These are phyloP conservation scores for Ramalina intermedia DNA, from an alignment of 495 filamentous ascomycete genomes.

Conservation along the genomic window DNA sequence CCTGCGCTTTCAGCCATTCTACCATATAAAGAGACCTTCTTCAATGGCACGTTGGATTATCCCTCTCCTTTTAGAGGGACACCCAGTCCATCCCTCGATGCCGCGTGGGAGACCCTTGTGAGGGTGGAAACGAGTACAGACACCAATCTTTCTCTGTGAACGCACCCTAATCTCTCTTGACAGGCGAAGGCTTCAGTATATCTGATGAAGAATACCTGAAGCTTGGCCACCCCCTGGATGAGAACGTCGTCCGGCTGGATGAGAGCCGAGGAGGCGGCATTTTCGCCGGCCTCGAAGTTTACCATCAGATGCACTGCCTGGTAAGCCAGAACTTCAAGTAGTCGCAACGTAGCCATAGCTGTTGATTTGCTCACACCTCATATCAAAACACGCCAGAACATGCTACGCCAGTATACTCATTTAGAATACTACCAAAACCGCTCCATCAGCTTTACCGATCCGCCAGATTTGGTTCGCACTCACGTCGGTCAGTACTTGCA, in stretches of 20 bases:
- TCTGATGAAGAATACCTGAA: not conserved
- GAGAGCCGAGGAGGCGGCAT: not conserved
- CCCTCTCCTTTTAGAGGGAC: too few relatives aligned
- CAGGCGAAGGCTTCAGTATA: conserved; percentile 1
- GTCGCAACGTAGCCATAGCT: not conserved
- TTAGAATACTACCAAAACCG: not conserved
- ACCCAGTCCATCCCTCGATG: too few relatives aligned
- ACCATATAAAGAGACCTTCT: too few relatives aligned
- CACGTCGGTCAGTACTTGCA: not conserved
- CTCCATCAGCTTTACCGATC: not conserved
- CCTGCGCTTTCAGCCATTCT: too few relatives aligned
- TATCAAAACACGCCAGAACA: too few relatives aligned
- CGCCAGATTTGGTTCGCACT: not conserved
- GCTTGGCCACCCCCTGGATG: not conserved
- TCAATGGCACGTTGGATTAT: too few relatives aligned
- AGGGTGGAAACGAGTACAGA: not conserved
- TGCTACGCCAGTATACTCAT: not conserved
- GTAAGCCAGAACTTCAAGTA: not conserved
- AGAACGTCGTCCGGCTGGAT: not conserved
- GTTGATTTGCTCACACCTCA: too few relatives aligned
- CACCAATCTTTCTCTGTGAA: not conserved
- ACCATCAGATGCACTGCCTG: conserved; percentile 5
- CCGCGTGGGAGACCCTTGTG: conserved; percentile 2
- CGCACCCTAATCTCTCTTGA: not conserved
- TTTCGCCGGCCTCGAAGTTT: conserved; percentile 2